These are phyloP conservation scores for Myxozyma nipponensis DNA, from an alignment of 805 yeast genomes.

Conservation along the genomic window DNA sequence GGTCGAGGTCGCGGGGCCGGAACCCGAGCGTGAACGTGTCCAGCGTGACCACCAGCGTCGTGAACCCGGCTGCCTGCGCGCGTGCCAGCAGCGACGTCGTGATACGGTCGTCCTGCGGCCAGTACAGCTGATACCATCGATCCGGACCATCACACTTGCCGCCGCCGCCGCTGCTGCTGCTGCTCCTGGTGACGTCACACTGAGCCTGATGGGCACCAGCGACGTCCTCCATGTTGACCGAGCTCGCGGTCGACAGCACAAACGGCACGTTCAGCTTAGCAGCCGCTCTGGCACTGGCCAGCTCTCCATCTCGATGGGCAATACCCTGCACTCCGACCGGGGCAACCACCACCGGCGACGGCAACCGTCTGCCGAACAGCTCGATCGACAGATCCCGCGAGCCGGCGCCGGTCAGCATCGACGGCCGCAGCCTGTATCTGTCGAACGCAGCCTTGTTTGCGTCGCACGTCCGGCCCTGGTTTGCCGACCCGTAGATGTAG, in stretches of 20 bases:
- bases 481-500: conserved; percentile 21
- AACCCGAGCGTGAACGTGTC: conserved; percentile 29
- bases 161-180: neutral
- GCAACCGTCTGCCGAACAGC: conserved; percentile 28
- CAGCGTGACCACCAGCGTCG: conserved; percentile 27
- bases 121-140: conserved; percentile 28
- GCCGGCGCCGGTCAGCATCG: conserved; percentile 15
- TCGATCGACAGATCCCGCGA: conserved; percentile 15
- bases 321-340: conserved; percentile 34
- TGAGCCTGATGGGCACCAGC: conserved; percentile 17
- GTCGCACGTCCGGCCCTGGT: conserved; percentile 10
- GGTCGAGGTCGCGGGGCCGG: conserved; percentile 33
- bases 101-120: conserved; percentile 25
- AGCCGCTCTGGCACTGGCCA: conserved; percentile 33
- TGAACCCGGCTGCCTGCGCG: conserved; percentile 22
- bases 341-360: conserved; percentile 31
- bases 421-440: conserved; percentile 18
- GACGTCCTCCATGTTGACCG: conserved; percentile 23
- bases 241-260: conserved; percentile 32
- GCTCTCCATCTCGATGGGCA: conserved; percentile 32
- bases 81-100: conserved; percentile 23
- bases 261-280: conserved; percentile 31
- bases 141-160: conserved; percentile 5
- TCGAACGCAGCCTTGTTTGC: conserved; percentile 20
- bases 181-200: neutral